These are phyloP conservation scores for Oryza rufipogon DNA, from an alignment of 176 grass and related monocot species.

Conservation along the genomic window DNA sequence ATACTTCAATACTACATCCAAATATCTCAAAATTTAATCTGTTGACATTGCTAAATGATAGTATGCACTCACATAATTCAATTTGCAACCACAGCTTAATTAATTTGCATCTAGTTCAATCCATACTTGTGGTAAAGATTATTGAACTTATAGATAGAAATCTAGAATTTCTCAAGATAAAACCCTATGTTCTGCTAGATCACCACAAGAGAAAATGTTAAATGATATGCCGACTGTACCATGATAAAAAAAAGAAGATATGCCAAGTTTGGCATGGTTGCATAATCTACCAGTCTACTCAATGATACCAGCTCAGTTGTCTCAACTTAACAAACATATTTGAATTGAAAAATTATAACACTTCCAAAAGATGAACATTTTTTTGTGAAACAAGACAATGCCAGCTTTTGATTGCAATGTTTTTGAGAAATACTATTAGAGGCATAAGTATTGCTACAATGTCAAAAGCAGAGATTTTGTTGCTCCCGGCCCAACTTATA, in stretches of 20 bases:
- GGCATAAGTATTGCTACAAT: conserved; percentile 27
- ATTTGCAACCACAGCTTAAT: no score
- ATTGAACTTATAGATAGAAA: no score
- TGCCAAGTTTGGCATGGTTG: conserved; percentile 13
- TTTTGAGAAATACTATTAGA: not conserved
- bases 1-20: no score
- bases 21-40: no score
- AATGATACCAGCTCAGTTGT: conserved; percentile 8
- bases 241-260: not conserved
- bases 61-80: no score
- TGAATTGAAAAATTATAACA: not conserved
- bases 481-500: conserved; percentile 17
- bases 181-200: not conserved
- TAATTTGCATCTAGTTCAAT: no score
- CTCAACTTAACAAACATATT: conserved; percentile 15
- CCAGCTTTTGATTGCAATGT: conserved; percentile 29
- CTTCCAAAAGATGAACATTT: conserved; percentile 12
- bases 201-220: not conserved
- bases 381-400: conserved; percentile 13
- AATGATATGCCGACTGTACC: not conserved
- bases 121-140: no score
- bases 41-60: no score
- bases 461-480: conserved; percentile 31
- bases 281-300: conserved; percentile 3
- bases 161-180: no score